Evolutionary conservation across 1,139 yeast genomes (phyloP).

Genomic region (Debaryomycetaceae sp.): DNA sequence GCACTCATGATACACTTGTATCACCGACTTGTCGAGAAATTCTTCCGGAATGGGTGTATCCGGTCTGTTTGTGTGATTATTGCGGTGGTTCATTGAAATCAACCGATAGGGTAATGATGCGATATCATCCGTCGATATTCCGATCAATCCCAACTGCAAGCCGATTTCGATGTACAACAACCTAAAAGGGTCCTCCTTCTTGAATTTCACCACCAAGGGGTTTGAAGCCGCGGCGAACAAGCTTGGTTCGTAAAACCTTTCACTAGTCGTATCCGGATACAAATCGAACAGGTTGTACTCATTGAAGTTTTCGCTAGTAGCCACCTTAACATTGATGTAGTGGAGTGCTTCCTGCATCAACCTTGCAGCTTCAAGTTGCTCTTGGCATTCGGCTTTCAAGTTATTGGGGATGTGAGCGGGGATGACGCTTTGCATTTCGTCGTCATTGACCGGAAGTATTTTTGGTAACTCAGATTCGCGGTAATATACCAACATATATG

Average conservation of each 20-base stretch:
- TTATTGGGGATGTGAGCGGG: constrained; percentile 70
- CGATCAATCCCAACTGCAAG: constrained; percentile 31
- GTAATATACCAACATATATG: constrained; percentile 94
- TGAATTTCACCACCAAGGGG: constrained; percentile 50
- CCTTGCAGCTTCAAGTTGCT: constrained; percentile 50
- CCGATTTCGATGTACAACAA: constrained; percentile 52
- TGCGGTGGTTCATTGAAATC: constrained; percentile 65
- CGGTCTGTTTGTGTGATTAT: constrained; percentile 70
- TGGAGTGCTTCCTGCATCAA: constrained; percentile 78
- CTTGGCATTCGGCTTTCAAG: constrained; percentile 57
- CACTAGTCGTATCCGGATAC: constrained; percentile 54
- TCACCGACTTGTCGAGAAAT: constrained; percentile 22
- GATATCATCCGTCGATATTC: constrained; percentile 20
- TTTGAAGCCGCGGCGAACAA: constrained; percentile 43
- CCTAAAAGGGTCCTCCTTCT: constrained; percentile 52
- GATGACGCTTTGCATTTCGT: constrained; percentile 36
- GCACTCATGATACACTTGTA: constrained; percentile 36
- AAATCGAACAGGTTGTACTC: constrained; percentile 73
- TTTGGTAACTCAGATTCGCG: constrained; percentile 57
- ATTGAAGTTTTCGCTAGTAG: constrained; percentile 47
- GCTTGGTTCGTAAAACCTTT: constrained; percentile 43
- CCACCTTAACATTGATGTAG: constrained; percentile 58
- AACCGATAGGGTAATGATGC: constrained; percentile 44
- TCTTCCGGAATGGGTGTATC: constrained; percentile 46
- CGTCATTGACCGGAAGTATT: constrained; percentile 56